A percentile compares a stretch with the other conserved stretches of the same genome.
These are phyloP conservation scores for Moricandia moricandioides DNA, from an alignment of 345 rosid species.

Conservation along the genomic window DNA sequence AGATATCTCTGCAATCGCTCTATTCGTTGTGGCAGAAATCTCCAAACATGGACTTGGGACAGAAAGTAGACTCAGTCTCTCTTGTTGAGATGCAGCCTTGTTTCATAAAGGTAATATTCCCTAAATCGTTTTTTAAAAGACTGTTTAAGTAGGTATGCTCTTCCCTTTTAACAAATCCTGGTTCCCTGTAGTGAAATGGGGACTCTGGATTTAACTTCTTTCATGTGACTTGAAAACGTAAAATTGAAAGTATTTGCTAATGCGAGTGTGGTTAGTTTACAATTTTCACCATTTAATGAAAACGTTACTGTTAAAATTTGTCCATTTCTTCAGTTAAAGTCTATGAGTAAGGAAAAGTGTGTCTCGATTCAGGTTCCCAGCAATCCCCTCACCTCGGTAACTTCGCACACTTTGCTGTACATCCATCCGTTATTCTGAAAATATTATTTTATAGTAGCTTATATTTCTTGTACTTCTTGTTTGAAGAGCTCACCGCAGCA, in stretches of 20 bases:
- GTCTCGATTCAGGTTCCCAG: constrained; percentile 68
- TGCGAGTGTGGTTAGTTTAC: background rate
- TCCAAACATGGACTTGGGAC: constrained; percentile 79
- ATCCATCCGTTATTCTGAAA: constrained; percentile 8
- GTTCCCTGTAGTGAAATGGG: constrained; percentile 1
- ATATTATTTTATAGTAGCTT: constrained; percentile 7
- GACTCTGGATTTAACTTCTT: constrained; percentile 10
- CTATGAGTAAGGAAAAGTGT: constrained; percentile 60
- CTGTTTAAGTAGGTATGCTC: background rate
- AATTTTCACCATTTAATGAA: background rate
- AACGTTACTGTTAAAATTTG: constrained; percentile 4
- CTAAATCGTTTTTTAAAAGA: background rate
- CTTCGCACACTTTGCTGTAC: constrained; percentile 32
- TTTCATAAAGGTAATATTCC: constrained; percentile 66
- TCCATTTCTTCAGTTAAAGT: constrained; percentile 57
- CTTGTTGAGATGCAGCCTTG: constrained; percentile 74
- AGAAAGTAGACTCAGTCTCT: constrained; percentile 63
- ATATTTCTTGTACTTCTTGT: constrained; percentile 23
- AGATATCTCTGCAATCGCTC: constrained; percentile 69
- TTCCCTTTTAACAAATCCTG: background rate
- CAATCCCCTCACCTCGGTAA: constrained; percentile 58
- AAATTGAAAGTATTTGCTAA: constrained; percentile 13
- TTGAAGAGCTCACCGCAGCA: constrained; percentile 60
- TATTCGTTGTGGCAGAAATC: constrained; percentile 72
- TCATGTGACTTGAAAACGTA: constrained; percentile 1